Conservation (phyloP, 139 green algal species). For the Nannochloris sp. region DNA sequence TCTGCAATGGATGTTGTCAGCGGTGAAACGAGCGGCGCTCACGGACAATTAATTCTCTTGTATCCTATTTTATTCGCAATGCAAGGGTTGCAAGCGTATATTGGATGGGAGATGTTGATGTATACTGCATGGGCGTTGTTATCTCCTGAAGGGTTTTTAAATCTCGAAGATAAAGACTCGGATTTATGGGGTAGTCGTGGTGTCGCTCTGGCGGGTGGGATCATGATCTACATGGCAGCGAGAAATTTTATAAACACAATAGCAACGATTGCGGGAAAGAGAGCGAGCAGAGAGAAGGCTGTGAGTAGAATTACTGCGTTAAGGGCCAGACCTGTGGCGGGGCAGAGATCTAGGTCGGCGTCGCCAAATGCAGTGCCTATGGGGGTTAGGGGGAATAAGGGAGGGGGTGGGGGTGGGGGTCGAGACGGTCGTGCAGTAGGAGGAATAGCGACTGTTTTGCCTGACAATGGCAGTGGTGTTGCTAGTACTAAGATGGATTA, state of each 20-base stretch:
- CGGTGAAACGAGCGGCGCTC: conserved; percentile 61
- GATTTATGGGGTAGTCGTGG: conserved; percentile 79
- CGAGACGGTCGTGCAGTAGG: too few relatives aligned
- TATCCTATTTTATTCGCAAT: conserved; percentile 82
- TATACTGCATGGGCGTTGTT: conserved; percentile 45
- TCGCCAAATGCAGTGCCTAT: too few relatives aligned
- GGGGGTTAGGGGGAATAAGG: too few relatives aligned
- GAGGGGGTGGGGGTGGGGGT: too few relatives aligned
- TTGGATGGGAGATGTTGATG: conserved; percentile 61
- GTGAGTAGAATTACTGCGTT: conserved; percentile 1
- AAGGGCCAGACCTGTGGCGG: neutral
- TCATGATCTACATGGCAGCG: conserved; percentile 60
- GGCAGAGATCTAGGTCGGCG: too few relatives aligned
- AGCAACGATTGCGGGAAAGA: conserved; percentile 17
- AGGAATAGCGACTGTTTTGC: too few relatives aligned
- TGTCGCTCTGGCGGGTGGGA: conserved; percentile 47
- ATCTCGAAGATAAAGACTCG: conserved; percentile 53
- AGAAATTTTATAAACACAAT: conserved; percentile 72
- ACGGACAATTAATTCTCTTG: conserved; percentile 76
- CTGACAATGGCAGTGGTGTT: too few relatives aligned
- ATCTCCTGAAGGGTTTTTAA: conserved; percentile 66
- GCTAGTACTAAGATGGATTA: too few relatives aligned
- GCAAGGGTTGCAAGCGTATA: conserved; percentile 52
- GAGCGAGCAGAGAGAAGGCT: conserved; percentile 3
- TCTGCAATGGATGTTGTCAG: conserved; percentile 83